Base-by-base conservation (phyloP, 2,329 filamentous ascomycete genomes). In the Epichloe typhina region DNA sequence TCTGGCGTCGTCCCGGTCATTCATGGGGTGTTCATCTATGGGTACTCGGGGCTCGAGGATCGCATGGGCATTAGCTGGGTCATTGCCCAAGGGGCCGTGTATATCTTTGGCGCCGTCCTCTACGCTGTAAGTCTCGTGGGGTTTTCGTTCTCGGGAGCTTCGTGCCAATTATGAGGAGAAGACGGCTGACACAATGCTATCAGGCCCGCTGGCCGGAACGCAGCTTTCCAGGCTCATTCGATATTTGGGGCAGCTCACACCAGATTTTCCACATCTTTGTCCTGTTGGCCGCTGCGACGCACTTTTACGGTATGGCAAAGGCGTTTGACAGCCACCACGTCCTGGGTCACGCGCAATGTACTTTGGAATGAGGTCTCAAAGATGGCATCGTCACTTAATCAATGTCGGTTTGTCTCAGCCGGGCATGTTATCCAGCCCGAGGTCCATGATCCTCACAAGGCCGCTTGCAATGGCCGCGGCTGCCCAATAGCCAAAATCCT, bases 181-280 rank as follows among this genome's bases (percentile, higher is more conserved):
- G 31, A 36, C 17, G 17, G 21, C 43, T 46, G 23, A 40, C 13
- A 21, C 9, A 23, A 33, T n/a, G 31, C 2, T 5, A 12, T 5
- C 38, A 86, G 82, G 74, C 79, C 49, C 83, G 93, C 38, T 82
- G 91, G 67, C 93, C 93, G 0, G 93, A 98, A 70, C 76, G 88
- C 53, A 80, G 76, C 61, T 77, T 72, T 43, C 93, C 91, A 0
- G 87, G 88, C 1, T 72, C 66, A 7, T 96, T 91, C 62, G 93
- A 98, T 67, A 86, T 96, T 48, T 86, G 86, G 79, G 91, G 93
- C 38, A 89, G 83, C 63, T 95, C 88, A 19, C 93, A 98, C 67
- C 93, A 98, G 69, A 85, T 98, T 56, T 98, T 98, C 66, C 93
- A 98, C 70, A 72, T 95, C 39, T 76, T 93, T 56, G 90, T 98